Conservation (phyloP, 2,329 filamentous ascomycete species). For the Amauroascus niger region DNA sequence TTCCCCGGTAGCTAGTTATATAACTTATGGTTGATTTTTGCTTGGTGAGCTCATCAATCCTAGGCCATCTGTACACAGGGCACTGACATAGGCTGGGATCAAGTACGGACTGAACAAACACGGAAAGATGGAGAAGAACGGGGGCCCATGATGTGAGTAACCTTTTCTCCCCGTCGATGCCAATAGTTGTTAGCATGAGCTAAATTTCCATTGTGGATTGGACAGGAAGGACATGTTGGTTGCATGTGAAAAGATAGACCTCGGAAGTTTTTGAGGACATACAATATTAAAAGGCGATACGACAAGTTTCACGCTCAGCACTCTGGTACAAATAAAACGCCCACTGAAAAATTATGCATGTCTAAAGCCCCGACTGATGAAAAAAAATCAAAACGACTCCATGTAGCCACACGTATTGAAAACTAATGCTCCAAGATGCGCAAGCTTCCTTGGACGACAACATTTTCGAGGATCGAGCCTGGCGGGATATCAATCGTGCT, state of each 20-base stretch:
- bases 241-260: background rate
- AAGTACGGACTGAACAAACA: too few relatives aligned
- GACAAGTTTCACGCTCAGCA: background rate
- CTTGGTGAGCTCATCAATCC: too few relatives aligned
- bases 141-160: too few relatives aligned
- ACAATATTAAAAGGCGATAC: slow-evolving; percentile 10
- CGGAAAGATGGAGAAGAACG: too few relatives aligned
- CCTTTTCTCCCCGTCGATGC: too few relatives aligned
- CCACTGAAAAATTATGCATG: background rate
- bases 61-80: too few relatives aligned
- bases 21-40: too few relatives aligned
- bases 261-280: slow-evolving; percentile 1
- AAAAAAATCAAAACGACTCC: background rate
- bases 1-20: too few relatives aligned
- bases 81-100: too few relatives aligned
- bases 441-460: slow-evolving; percentile 96
- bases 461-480: slow-evolving; percentile 94
- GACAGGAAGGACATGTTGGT: background rate
- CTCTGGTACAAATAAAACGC: slow-evolving; percentile 5
- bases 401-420: background rate
- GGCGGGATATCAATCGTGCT: slow-evolving; percentile 97
- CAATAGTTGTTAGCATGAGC: too few relatives aligned
- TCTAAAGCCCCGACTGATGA: slow-evolving; percentile 1
- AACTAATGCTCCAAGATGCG: slow-evolving; percentile 56
- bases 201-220: background rate